Percentiles rank a stretch among this genome's conserved stretches.
Evolutionary conservation across 2,329 filamentous ascomycete species (phyloP).

Genomic region (Ceratocystis colombiana): DNA sequence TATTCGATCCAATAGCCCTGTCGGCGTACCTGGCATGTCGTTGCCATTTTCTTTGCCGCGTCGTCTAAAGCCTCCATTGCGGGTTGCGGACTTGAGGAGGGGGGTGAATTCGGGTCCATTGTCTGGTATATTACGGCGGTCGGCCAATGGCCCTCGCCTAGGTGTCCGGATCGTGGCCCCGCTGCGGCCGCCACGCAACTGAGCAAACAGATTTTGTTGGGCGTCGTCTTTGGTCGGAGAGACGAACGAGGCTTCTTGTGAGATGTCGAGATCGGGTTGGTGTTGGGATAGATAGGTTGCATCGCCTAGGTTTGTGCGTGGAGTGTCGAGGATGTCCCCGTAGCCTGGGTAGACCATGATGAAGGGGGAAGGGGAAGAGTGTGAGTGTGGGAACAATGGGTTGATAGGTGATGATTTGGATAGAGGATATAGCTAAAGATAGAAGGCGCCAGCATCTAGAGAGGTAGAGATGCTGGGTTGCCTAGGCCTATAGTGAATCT

Average conservation of each 20-base stretch:
- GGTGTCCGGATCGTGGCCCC: constrained; percentile 41
- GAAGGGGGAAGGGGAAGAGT: neutral
- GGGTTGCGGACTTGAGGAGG: constrained; percentile 69
- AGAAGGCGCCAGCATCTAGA: no score
- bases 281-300: constrained; percentile 63
- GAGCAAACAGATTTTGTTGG: constrained; percentile 63
- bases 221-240: constrained; percentile 55
- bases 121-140: constrained; percentile 60
- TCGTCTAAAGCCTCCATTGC: constrained; percentile 56
- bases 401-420: neutral
- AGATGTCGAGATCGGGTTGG: constrained; percentile 67
- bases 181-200: constrained; percentile 55
- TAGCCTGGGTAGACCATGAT: constrained; percentile 55
- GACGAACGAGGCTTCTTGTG: constrained; percentile 76
- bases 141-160: constrained; percentile 63
- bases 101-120: constrained; percentile 82
- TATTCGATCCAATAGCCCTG: constrained; percentile 45
- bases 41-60: constrained; percentile 52
- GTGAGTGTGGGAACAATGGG: neutral
- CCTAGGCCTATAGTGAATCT: no score
- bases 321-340: constrained; percentile 63
- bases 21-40: constrained; percentile 56
- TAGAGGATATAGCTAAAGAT: neutral
- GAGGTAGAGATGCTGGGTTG: no score
- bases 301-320: constrained; percentile 74